Conservation (phyloP, 1,139 yeast species). For the Saccharomyces hybrid region DNA sequence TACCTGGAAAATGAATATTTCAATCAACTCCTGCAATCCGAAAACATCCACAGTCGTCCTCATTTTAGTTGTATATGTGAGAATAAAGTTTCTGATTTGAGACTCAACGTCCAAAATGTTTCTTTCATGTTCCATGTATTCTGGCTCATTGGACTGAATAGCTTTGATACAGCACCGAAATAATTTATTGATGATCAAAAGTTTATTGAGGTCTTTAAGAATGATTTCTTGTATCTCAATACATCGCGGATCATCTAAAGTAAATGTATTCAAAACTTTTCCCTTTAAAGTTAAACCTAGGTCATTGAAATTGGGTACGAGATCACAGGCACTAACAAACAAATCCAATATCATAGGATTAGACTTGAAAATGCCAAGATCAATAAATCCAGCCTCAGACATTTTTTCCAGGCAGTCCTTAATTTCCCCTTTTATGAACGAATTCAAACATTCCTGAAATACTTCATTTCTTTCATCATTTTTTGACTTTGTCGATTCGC, state of each 20-base stretch:
- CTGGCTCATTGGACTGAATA: constrained; percentile 3
- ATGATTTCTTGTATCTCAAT: not conserved
- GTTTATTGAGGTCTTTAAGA: not conserved
- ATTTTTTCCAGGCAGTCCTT: constrained; percentile 8
- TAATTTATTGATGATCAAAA: constrained; percentile 9
- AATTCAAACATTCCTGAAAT: constrained; percentile 11
- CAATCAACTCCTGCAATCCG: constrained; percentile 13
- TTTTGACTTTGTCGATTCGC: not conserved
- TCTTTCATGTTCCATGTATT: not conserved
- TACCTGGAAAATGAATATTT: constrained; percentile 14
- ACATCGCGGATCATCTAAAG: constrained; percentile 35
- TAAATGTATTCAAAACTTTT: constrained; percentile 1
- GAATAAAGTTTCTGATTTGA: not conserved
- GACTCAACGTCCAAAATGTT: constrained; percentile 2
- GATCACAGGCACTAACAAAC: constrained; percentile 6
- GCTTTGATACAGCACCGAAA: constrained; percentile 13
- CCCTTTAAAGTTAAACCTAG: constrained; percentile 2
- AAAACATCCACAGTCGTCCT: constrained; percentile 3
- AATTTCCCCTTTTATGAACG: constrained; percentile 14
- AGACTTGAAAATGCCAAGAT: not conserved
- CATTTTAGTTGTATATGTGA: constrained; percentile 5
- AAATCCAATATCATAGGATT: constrained; percentile 2
- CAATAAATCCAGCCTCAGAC: not conserved
- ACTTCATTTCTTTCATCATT: constrained; percentile 4
- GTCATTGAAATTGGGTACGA: constrained; percentile 2